Evolutionary conservation across 176 grass and related monocot genomes (phyloP), one percentile per base, ranked within the genome.

Genomic region (Triticum monococcum): DNA sequence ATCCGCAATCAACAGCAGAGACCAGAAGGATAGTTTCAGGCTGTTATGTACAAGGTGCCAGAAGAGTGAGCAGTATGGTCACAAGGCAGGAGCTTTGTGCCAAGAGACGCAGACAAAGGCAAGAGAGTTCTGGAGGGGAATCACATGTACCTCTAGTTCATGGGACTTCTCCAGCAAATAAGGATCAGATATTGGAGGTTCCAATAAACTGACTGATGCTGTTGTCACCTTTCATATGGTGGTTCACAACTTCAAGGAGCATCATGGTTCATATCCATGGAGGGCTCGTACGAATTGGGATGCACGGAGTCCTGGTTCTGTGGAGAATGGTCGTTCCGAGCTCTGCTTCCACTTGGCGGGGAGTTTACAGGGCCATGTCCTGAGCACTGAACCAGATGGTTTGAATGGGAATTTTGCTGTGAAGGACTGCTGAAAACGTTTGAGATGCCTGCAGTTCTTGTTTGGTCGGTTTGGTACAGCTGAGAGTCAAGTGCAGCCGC

Each of bases 181-280:
- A 85, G 26, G 46, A 69, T 68, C 59, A 37, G 33, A 80, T 28
- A 63, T 40, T 31, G 68, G 68, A 61, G 22, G 60, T 5, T 86
- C 73, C 12, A 45, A 77, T n/a, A 68, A 22, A 69, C 25, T 64
- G 46, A 32, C 26, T 64, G 56, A 22, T 7, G 18, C 20, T 59
- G 43, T 45, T 82, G 16, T n/a, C 31, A 81, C 10, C 32, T 60
- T 90, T 90, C 77, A 56, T 60, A 81, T 24, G 65, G 43, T 82
- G 64, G 33, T 81, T 83, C 57, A 25, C 75, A 81, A 2, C 37
- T 48, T 56, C 62, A 91, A 18, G 52, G 62, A 46, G 28, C 61
- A 85, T 82, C 64, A 66, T 64, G 74, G 35, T 87, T 87, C 80
- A 91, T 92, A 64, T 86, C 91, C 91, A 89, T 87, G 31, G 78